These are phyloP conservation scores for Fusarium gaditjirri DNA, from an alignment of 2,329 filamentous ascomycete genomes.

Conservation along the genomic window DNA sequence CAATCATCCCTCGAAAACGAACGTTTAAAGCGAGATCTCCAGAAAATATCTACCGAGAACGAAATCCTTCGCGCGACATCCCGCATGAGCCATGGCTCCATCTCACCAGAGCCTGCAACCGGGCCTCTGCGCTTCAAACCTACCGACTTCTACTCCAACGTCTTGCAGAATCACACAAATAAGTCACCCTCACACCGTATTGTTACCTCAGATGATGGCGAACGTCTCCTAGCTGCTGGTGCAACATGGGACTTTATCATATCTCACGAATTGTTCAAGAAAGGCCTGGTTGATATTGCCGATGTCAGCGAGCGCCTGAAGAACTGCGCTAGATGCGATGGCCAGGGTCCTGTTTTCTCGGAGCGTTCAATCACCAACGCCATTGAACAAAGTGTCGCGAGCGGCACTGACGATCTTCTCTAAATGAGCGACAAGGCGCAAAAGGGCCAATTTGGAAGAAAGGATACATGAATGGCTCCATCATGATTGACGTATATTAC, in stretches of 20 bases:
- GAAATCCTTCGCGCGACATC: constrained; percentile 89
- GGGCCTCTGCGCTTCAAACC: constrained; percentile 78
- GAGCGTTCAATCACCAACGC: constrained; percentile 78
- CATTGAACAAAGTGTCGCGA: constrained; percentile 81
- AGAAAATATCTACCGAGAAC: constrained; percentile 88
- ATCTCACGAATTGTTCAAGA: constrained; percentile 78
- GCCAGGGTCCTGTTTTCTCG: constrained; percentile 87
- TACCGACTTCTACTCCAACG: constrained; percentile 74
- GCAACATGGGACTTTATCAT: constrained; percentile 94
- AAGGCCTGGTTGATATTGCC: constrained; percentile 82
- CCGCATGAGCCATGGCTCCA: constrained; percentile 52
- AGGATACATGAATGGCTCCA: constrained; percentile 21
- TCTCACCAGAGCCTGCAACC: constrained; percentile 63
- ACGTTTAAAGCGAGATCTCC: constrained; percentile 82
- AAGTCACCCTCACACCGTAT: constrained; percentile 76
- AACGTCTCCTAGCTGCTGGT: constrained; percentile 76
- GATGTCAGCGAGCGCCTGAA: constrained; percentile 84
- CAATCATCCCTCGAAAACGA: constrained; percentile 85
- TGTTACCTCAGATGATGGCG: constrained; percentile 71
- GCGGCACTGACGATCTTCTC: constrained; percentile 79
- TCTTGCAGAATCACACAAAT: constrained; percentile 70
- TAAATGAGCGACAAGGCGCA: constrained; percentile 39
- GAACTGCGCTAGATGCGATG: constrained; percentile 81
- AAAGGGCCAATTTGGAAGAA: constrained; percentile 12
- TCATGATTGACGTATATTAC: constrained; percentile 44